Percentiles rank a stretch among this genome's conserved stretches.
phyloP scores from a whole-genome alignment of 257 asterid genomes.

The Perilla frutescens region DNA sequence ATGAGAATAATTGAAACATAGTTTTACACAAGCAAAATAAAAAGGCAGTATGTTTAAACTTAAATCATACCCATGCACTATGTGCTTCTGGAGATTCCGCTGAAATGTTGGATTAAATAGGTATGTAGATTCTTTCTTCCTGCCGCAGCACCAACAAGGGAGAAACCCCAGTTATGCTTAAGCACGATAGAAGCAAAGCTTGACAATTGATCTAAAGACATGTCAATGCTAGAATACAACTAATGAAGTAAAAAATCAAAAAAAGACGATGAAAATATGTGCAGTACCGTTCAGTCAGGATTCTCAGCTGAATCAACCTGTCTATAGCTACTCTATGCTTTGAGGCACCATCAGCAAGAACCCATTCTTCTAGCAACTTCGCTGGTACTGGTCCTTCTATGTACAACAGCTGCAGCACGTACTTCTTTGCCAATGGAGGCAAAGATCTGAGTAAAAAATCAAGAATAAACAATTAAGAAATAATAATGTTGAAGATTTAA shows the following conservation, averaged over 20 bases:
- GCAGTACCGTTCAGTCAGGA: conserved; percentile 77
- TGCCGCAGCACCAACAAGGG: conserved; percentile 44
- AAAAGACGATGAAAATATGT: conserved; percentile 18
- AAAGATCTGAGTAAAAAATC: conserved; percentile 59
- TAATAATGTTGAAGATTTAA: not conserved
- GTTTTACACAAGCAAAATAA: conserved; percentile 13
- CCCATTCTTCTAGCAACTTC: conserved; percentile 88
- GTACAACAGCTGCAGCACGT: conserved; percentile 75
- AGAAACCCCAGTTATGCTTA: conserved; percentile 29
- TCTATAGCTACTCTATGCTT: conserved; percentile 91
- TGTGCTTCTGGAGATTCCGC: conserved; percentile 79
- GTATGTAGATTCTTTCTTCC: conserved; percentile 83
- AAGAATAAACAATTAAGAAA: conserved; percentile 20
- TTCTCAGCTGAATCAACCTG: conserved; percentile 81
- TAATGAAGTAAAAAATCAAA: not conserved
- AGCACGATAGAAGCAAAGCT: conserved; percentile 29
- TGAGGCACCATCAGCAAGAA: conserved; percentile 78
- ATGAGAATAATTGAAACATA: not conserved
- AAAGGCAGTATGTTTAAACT: conserved; percentile 18
- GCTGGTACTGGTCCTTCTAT: conserved; percentile 71
- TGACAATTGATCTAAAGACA: not conserved
- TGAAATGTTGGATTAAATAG: conserved; percentile 76
- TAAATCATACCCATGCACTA: conserved; percentile 75
- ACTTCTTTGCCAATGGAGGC: conserved; percentile 96
- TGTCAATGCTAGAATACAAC: conserved; percentile 5